Percentiles rank a stretch among this genome's conserved stretches.
Conservation (phyloP, 352 stramenopile genomes). For the Globisporangium spiculum region DNA sequence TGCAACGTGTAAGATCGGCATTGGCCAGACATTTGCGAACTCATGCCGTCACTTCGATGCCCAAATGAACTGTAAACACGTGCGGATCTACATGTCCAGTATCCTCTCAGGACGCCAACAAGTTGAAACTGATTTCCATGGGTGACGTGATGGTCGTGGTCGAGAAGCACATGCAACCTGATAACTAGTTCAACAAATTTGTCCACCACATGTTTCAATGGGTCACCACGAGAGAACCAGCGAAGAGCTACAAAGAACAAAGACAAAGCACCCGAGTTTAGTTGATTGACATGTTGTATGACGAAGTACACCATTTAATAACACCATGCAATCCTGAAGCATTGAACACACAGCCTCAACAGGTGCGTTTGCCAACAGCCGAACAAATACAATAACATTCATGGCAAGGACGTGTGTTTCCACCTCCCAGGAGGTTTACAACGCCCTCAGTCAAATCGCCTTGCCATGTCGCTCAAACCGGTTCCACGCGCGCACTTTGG, state of each 20-base stretch:
- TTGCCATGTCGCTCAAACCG: background rate
- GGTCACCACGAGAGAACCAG: background rate
- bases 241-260: background rate
- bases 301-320: background rate
- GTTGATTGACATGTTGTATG: background rate
- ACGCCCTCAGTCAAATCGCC: background rate
- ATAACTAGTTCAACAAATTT: background rate
- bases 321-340: background rate
- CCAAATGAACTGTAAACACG: too few relatives aligned
- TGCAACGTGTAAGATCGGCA: too few relatives aligned
- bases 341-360: background rate
- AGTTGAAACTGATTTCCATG: background rate
- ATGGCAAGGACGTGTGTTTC: background rate
- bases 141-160: background rate
- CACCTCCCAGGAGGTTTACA: background rate
- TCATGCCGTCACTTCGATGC: background rate
- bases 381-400: background rate
- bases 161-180: background rate
- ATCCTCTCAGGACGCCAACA: background rate
- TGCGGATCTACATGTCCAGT: too few relatives aligned
- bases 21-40: too few relatives aligned
- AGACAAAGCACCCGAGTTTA: background rate
- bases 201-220: background rate
- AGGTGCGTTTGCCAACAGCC: background rate
- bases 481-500: constrained; percentile 7